Evolutionary conservation across 768 basidiomycete species (phyloP), one percentile per base, ranked within the genome.

Genomic region (Rhodotorula toruloides): DNA sequence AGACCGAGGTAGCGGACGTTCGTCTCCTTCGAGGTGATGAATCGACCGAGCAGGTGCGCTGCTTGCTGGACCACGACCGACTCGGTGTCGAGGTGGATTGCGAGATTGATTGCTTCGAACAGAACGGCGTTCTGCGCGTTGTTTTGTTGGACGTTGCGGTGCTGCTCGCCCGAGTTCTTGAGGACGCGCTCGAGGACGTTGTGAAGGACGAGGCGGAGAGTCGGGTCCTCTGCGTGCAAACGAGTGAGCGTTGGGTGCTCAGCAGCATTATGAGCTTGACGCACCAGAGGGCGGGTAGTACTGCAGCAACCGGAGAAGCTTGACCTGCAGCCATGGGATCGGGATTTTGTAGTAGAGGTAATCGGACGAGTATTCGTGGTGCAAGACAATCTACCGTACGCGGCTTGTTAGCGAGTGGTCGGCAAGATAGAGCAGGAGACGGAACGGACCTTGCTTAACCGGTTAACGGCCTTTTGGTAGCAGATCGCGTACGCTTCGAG

Each of bases 261-360:
- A n/a, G n/a, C n/a, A n/a, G n/a, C n/a, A n/a, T n/a, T n/a, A n/a
- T n/a, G n/a, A n/a, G n/a, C n/a, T n/a, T n/a, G n/a, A n/a, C 84
- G 70, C 67, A 92, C 93, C 91, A 65, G 94, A 87, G 5, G 96
- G 90, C 12, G 94, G 87, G 76, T 98, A 98, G 77, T 96, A 94
- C 77, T 98, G 96, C 43, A 99, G 77, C 22, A 99, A 77, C 31
- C 91, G 87, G 21, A 99, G 81, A 5, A 99, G 83, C 77, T 97
- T 96, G 70, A 98, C 91, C 79, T 98, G 94, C 40, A 97, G 81
- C 96, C 94, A 98, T 1, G 94, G 94, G 31, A 89, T 89, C 29
- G 94, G 94, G 4, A 98, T 91, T 79, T 92, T 91, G 79, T 99
- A 99, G 77, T 99, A 99, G 25, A 92, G 84, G 76, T 99, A 99